Conservation (phyloP, 2,329 filamentous ascomycete species). For the Annulohypoxylon truncatum region DNA sequence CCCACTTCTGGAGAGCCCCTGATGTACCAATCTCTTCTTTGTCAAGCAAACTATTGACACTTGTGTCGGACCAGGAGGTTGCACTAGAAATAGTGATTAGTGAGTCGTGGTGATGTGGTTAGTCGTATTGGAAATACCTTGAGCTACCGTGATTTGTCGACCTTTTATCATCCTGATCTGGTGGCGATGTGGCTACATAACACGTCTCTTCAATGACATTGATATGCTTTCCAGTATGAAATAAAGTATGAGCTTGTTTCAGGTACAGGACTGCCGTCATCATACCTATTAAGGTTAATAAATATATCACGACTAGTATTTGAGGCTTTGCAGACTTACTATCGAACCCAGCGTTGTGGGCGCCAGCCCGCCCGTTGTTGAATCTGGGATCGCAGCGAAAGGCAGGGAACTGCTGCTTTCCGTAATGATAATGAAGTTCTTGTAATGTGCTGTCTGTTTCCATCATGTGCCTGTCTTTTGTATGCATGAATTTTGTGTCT, state of each 20-base stretch:
- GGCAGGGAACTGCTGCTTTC: conserved; percentile 54
- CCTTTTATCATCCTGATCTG: neutral
- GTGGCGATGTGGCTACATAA: conserved; percentile 2
- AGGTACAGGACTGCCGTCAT: conserved; percentile 54
- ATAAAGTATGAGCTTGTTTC: conserved; percentile 24
- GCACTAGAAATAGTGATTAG: neutral
- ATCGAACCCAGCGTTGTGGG: conserved; percentile 71
- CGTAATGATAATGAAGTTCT: conserved; percentile 59
- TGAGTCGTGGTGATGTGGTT: neutral
- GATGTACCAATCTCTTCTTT: conserved; percentile 6
- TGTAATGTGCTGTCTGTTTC: conserved; percentile 59
- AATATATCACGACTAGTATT: neutral
- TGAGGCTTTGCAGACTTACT: conserved; percentile 51
- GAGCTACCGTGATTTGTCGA: neutral
- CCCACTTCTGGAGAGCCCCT: conserved; percentile 16
- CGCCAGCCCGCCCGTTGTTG: conserved; percentile 41
- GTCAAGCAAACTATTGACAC: conserved; percentile 20
- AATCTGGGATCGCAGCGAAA: conserved; percentile 50
- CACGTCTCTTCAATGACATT: neutral
- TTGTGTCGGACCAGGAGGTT: neutral
- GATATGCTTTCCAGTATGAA: conserved; percentile 2
- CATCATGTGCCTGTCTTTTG: conserved; percentile 49
- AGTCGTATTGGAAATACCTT: neutral
- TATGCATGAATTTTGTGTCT: conserved; percentile 70
- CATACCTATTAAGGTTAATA: conserved; percentile 48